Evolutionary conservation across 768 basidiomycete species (phyloP).

Genomic region (Collybia nuda): DNA sequence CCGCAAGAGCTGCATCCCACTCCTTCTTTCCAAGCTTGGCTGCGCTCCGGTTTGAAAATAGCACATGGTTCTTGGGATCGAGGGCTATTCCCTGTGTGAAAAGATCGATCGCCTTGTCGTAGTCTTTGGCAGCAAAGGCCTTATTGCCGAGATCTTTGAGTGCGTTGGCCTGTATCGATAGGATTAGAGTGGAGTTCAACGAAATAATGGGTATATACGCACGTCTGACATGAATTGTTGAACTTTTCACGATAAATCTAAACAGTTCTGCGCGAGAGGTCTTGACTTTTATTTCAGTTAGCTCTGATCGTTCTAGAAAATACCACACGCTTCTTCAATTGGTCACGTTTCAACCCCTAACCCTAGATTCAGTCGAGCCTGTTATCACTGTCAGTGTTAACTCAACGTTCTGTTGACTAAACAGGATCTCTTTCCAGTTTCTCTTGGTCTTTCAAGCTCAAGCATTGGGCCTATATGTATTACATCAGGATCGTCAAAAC

Average conservation of each 20-base stretch:
- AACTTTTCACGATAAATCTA: constrained; percentile 8
- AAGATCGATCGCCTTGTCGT: constrained; percentile 81
- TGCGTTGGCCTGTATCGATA: constrained; percentile 38
- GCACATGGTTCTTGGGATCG: constrained; percentile 82
- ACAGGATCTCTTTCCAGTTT: too few relatives aligned
- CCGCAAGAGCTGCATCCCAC: constrained; percentile 73
- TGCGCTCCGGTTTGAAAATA: constrained; percentile 92
- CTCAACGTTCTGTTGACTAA: too few relatives aligned
- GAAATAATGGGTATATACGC: constrained; percentile 12
- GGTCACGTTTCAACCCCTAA: constrained; percentile 25
- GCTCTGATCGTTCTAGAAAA: constrained; percentile 25
- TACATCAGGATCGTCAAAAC: too few relatives aligned
- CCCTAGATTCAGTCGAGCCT: constrained; percentile 15
- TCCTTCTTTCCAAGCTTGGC: constrained; percentile 84
- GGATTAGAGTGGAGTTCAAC: background rate
- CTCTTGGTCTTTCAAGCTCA: too few relatives aligned
- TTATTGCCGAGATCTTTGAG: constrained; percentile 95
- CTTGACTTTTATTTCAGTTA: constrained; percentile 11
- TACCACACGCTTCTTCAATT: constrained; percentile 15
- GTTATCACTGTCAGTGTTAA: too few relatives aligned
- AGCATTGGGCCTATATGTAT: too few relatives aligned
- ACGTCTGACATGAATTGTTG: constrained; percentile 43
- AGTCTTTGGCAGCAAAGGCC: constrained; percentile 91
- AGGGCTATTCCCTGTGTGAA: constrained; percentile 82
- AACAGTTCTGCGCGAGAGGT: background rate